Percentiles rank a stretch among this genome's conserved stretches.
phyloP scores from a whole-genome alignment of 352 stramenopile genomes.

The Phytophthora tubulina region DNA sequence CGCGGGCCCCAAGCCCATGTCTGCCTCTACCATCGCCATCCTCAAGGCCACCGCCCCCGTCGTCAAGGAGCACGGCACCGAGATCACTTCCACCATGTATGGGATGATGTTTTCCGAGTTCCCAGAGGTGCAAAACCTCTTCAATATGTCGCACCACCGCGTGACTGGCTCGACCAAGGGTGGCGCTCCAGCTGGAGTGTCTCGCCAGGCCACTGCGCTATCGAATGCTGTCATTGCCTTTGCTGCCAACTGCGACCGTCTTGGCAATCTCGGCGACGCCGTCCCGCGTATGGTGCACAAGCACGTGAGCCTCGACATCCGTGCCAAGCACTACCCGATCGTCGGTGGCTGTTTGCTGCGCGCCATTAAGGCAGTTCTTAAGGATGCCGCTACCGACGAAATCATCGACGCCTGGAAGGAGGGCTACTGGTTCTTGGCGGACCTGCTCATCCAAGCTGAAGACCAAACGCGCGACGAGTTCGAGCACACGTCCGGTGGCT shows the following conservation, averaged over 20 bases:
- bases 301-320: constrained; percentile 69
- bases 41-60: constrained; percentile 74
- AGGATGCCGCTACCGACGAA: constrained; percentile 64
- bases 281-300: constrained; percentile 72
- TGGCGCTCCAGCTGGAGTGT: constrained; percentile 28
- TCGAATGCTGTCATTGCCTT: constrained; percentile 69
- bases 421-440: constrained; percentile 64
- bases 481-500: constrained; percentile 50
- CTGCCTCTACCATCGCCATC: constrained; percentile 55
- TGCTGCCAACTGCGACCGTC: constrained; percentile 70
- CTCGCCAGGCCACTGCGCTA: constrained; percentile 59
- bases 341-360: constrained; percentile 63
- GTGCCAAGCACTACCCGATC: constrained; percentile 76
- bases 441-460: constrained; percentile 71
- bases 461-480: constrained; percentile 49
- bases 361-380: constrained; percentile 66
- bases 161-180: constrained; percentile 49
- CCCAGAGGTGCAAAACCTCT: constrained; percentile 70
- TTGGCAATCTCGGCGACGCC: constrained; percentile 54
- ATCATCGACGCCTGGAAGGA: constrained; percentile 69
- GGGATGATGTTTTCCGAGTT: constrained; percentile 70
- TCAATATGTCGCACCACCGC: constrained; percentile 78
- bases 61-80: constrained; percentile 64
- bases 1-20: constrained; percentile 41
- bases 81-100: constrained; percentile 81